Percentiles rank a stretch among this genome's conserved stretches.
Conservation (phyloP, 2,329 filamentous ascomycete genomes). For the Epichloe festucae region DNA sequence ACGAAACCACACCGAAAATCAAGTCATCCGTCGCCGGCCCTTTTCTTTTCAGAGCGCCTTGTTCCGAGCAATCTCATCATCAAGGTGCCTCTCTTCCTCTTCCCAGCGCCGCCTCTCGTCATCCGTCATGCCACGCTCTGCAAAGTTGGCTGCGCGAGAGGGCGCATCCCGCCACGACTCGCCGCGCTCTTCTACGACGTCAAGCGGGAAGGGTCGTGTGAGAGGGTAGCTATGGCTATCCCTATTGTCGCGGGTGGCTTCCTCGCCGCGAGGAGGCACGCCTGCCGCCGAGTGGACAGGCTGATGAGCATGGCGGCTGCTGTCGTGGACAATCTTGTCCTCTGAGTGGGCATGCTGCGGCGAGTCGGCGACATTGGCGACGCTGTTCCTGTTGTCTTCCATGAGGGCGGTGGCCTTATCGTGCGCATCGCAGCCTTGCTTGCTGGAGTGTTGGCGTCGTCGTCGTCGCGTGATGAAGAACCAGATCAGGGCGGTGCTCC, state of each 20-base stretch:
- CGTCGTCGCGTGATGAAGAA: conserved; percentile 30
- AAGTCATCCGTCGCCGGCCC: no score
- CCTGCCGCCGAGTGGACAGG: background rate
- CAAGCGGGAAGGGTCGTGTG: no score
- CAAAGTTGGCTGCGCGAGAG: conserved; percentile 32
- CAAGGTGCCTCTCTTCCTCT: conserved; percentile 44
- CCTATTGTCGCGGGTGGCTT: background rate
- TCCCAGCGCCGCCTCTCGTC: conserved; percentile 30
- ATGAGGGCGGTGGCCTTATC: conserved; percentile 25
- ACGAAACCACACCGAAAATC: no score
- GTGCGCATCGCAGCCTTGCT: conserved; percentile 12
- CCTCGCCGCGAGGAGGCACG: background rate
- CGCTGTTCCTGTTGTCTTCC: conserved; percentile 31
- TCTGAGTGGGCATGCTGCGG: conserved; percentile 32
- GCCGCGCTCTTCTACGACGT: background rate
- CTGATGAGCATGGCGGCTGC: background rate
- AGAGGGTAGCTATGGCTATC: no score
- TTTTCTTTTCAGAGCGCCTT: conserved; percentile 19
- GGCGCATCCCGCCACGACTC: conserved; percentile 14
- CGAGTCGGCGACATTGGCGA: conserved; percentile 23
- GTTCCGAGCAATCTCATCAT: conserved; percentile 34
- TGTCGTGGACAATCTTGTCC: conserved; percentile 17
- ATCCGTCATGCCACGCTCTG: conserved; percentile 48
- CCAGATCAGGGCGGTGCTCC: conserved; percentile 28
- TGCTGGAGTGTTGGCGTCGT: conserved; percentile 9